A percentile compares a stretch with the other conserved stretches of the same genome.
Evolutionary conservation across 2,329 filamentous ascomycete genomes (phyloP).

Genomic region (Xylaria sp.): DNA sequence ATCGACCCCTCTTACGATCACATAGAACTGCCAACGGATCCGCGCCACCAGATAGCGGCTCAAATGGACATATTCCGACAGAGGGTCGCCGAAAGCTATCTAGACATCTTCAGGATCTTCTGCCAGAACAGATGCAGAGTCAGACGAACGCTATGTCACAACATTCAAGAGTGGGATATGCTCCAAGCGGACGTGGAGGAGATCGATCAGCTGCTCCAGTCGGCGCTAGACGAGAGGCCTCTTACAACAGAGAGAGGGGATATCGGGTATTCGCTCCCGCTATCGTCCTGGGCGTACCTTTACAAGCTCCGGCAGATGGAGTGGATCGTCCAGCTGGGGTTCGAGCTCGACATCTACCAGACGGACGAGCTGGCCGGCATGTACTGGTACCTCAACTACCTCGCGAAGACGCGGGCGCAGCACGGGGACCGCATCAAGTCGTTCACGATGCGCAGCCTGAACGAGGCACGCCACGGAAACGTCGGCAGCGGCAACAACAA

Average conservation of each 20-base stretch:
- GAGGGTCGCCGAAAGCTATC: slow-evolving; percentile 68
- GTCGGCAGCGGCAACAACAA: slow-evolving; percentile 17
- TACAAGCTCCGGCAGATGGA: slow-evolving; percentile 91
- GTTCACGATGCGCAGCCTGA: slow-evolving; percentile 55
- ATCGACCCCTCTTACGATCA: slow-evolving; percentile 76
- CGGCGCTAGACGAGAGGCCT: slow-evolving; percentile 62
- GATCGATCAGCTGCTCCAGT: slow-evolving; percentile 69
- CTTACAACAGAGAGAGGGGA: slow-evolving; percentile 46
- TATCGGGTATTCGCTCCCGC: slow-evolving; percentile 64
- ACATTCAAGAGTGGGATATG: slow-evolving; percentile 79
- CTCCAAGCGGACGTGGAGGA: slow-evolving; percentile 82
- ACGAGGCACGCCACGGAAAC: slow-evolving; percentile 35
- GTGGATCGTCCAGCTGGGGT: slow-evolving; percentile 86
- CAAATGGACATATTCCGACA: slow-evolving; percentile 72
- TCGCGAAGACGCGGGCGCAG: slow-evolving; percentile 67
- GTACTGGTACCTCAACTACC: slow-evolving; percentile 86
- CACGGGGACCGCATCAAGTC: slow-evolving; percentile 74
- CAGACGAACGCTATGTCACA: slow-evolving; percentile 85
- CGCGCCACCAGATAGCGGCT: slow-evolving; percentile 71
- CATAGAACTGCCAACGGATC: slow-evolving; percentile 73
- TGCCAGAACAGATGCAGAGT: slow-evolving; percentile 91
- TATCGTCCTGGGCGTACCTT: slow-evolving; percentile 87
- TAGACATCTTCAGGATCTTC: slow-evolving; percentile 81
- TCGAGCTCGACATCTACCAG: slow-evolving; percentile 90
- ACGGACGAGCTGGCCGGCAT: slow-evolving; percentile 82